Evolutionary conservation across 306 rosid species (phyloP).

Genomic region (Begonia masoniana): DNA sequence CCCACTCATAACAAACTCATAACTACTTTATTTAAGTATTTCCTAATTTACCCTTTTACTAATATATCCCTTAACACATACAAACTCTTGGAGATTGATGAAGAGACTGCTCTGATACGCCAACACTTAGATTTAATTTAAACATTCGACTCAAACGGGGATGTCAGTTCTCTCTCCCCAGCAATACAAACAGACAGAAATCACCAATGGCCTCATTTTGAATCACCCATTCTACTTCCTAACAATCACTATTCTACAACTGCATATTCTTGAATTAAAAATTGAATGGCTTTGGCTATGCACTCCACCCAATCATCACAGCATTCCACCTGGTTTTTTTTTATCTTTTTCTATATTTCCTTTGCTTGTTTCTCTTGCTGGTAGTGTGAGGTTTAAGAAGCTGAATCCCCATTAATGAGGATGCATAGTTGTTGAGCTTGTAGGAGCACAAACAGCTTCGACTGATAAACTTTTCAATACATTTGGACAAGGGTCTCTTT

Average conservation of each 20-base stretch:
- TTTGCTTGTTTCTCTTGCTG: slow-evolving; percentile 12
- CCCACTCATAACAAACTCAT: too few relatives aligned
- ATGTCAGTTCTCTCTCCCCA: slow-evolving; percentile 18
- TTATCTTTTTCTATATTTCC: slow-evolving; percentile 11
- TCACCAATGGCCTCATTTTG: too few relatives aligned
- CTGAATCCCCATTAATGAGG: too few relatives aligned
- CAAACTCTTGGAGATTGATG: too few relatives aligned
- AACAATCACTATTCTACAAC: slow-evolving; percentile 18
- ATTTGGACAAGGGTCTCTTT: slow-evolving; percentile 85
- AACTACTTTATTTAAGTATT: too few relatives aligned
- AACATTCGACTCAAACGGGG: too few relatives aligned
- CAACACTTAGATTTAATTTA: too few relatives aligned
- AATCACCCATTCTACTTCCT: not conserved
- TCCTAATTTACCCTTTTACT: too few relatives aligned
- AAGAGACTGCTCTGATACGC: too few relatives aligned
- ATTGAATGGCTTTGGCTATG: not conserved
- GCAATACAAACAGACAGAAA: slow-evolving; percentile 14
- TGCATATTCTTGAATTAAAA: not conserved
- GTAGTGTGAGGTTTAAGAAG: slow-evolving; percentile 6
- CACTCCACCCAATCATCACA: slow-evolving; percentile 16
- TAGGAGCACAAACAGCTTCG: slow-evolving; percentile 78
- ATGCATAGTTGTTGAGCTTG: slow-evolving; percentile 4
- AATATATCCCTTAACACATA: too few relatives aligned
- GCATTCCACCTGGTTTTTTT: slow-evolving; percentile 26
- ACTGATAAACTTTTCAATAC: slow-evolving; percentile 87